These are phyloP conservation scores for Penicillium oxalicum DNA, from an alignment of 2,329 filamentous ascomycete genomes.

Conservation along the genomic window DNA sequence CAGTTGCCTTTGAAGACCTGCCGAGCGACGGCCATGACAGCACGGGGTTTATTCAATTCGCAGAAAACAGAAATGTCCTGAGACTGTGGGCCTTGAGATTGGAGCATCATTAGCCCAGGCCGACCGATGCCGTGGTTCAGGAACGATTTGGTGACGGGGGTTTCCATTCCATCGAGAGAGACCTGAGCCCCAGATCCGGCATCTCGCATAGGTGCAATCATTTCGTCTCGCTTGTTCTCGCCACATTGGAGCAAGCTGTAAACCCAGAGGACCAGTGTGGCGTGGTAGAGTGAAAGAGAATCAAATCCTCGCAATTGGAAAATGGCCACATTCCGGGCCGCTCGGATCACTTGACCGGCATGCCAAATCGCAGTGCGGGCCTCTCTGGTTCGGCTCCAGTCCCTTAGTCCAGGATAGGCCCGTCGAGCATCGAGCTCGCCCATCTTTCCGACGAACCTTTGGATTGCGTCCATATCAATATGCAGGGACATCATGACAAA, in stretches of 20 bases:
- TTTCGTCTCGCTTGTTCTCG: slow-evolving; percentile 3
- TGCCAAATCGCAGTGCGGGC: slow-evolving; percentile 12
- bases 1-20: slow-evolving; percentile 13
- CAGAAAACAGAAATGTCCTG: slow-evolving; percentile 4
- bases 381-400: slow-evolving; percentile 14
- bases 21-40: slow-evolving; percentile 9
- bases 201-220: slow-evolving; percentile 5
- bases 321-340: slow-evolving; percentile 5
- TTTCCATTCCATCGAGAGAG: slow-evolving; percentile 7
- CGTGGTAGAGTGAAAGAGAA: slow-evolving; percentile 11
- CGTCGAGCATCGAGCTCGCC: slow-evolving; percentile 12
- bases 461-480: slow-evolving; percentile 12
- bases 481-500: slow-evolving; percentile 14
- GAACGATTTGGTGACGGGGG: slow-evolving; percentile 2
- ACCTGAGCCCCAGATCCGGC: slow-evolving; percentile 1
- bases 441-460: slow-evolving; percentile 12
- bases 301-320: slow-evolving; percentile 15
- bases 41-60: slow-evolving; percentile 10
- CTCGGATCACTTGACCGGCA: slow-evolving; percentile 12
- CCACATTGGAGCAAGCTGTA: slow-evolving; percentile 11
- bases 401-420: slow-evolving; percentile 10
- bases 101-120: slow-evolving; percentile 9
- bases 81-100: background rate
- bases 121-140: slow-evolving; percentile 7
- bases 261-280: slow-evolving; percentile 12